These are phyloP conservation scores for Saturnispora diversa DNA, from an alignment of 805 yeast species.

Conservation along the genomic window DNA sequence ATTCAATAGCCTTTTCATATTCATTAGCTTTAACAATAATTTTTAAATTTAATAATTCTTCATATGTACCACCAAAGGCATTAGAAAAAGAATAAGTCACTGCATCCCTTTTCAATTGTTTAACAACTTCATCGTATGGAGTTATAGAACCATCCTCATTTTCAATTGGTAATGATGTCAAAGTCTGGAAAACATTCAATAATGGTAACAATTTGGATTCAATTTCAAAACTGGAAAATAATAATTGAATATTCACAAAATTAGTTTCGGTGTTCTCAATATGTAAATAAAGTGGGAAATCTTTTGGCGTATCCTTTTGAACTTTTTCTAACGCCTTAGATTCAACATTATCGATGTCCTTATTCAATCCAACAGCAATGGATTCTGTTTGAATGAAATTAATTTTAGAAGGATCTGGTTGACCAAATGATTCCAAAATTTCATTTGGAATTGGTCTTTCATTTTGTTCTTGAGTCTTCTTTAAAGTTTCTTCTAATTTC, in stretches of 20 bases:
- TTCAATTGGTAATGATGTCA: conserved; percentile 66
- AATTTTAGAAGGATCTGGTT: conserved; percentile 70
- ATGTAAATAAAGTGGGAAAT: conserved; percentile 63
- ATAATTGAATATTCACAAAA: conserved; percentile 60
- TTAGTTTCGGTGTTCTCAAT: conserved; percentile 74
- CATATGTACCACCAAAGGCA: conserved; percentile 52
- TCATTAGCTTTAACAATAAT: conserved; percentile 55
- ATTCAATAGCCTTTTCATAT: conserved; percentile 61
- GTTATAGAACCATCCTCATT: conserved; percentile 51
- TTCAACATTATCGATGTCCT: conserved; percentile 23
- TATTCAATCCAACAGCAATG: conserved; percentile 48
- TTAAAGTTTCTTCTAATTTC: conserved; percentile 42
- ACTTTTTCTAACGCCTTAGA: conserved; percentile 20
- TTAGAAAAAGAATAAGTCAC: conserved; percentile 48
- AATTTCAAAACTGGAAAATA: conserved; percentile 47
- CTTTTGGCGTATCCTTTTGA: conserved; percentile 31
- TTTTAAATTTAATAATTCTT: conserved; percentile 56
- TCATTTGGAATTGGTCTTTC: conserved; percentile 70
- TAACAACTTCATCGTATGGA: conserved; percentile 70
- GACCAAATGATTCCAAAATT: conserved; percentile 51
- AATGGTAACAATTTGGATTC: conserved; percentile 52
- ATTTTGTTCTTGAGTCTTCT: conserved; percentile 57
- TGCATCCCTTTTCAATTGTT: conserved; percentile 65
- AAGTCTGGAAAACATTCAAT: conserved; percentile 53
- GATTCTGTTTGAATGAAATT: conserved; percentile 62